A percentile compares a stretch with the other conserved stretches of the same genome.
These are phyloP conservation scores for Lepidium sativum DNA, from an alignment of 345 rosid species.

Conservation along the genomic window DNA sequence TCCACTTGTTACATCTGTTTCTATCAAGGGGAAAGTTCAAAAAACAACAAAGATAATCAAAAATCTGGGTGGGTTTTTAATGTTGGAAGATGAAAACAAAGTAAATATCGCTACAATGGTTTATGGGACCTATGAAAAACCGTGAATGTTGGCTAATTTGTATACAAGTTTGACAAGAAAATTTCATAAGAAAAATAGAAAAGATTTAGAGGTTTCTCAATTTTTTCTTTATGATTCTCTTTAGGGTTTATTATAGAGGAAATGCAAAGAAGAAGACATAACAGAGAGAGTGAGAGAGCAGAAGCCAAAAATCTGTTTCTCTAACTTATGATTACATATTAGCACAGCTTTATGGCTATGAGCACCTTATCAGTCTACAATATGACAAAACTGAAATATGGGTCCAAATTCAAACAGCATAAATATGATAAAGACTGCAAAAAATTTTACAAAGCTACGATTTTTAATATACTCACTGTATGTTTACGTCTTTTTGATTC, in stretches of 20 bases:
- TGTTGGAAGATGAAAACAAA: constrained; percentile 18
- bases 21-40: background rate
- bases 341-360: background rate
- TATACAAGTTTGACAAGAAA: background rate
- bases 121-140: constrained; percentile 25
- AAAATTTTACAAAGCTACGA: background rate
- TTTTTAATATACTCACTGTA: background rate
- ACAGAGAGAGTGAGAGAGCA: constrained; percentile 14
- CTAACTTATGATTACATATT: constrained; percentile 20
- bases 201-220: constrained; percentile 6
- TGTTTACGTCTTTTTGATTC: background rate
- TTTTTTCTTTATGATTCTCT: background rate
- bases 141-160: constrained; percentile 9
- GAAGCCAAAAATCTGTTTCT: constrained; percentile 21
- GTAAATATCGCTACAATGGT: constrained; percentile 8
- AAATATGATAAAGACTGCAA: background rate
- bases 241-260: constrained; percentile 12
- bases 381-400: constrained; percentile 16
- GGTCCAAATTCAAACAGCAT: background rate
- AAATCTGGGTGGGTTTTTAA: constrained; percentile 4
- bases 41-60: background rate
- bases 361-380: background rate
- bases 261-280: constrained; percentile 14
- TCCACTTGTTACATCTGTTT: background rate
- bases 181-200: background rate